phyloP scores from a whole-genome alignment of 2,329 filamentous ascomycete genomes.

The Neofusicoccum ribis region DNA sequence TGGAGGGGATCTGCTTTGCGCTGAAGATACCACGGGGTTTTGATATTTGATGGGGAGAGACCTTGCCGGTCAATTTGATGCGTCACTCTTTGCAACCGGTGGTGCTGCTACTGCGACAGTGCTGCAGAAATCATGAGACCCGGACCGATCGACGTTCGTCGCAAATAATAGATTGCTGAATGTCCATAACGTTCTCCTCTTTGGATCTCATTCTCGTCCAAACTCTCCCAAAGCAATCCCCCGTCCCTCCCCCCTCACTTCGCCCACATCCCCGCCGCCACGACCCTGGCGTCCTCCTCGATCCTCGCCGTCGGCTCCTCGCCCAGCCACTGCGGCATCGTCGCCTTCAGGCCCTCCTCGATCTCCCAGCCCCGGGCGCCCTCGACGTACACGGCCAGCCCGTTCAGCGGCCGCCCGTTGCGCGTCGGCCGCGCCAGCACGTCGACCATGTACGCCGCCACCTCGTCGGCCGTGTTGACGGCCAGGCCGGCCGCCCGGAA shows the following conservation, averaged over 20 bases:
- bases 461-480: conserved; percentile 25
- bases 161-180: too few species aligned
- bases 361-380: conserved; percentile 9
- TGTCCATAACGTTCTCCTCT: too few species aligned
- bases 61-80: too few species aligned
- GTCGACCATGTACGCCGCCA: conserved; percentile 25
- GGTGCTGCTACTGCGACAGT: too few species aligned
- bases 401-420: background rate
- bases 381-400: conserved; percentile 14
- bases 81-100: too few species aligned
- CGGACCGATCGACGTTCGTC: too few species aligned
- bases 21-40: too few species aligned
- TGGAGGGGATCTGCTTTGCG: too few species aligned
- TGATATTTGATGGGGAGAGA: too few species aligned
- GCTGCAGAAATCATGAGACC: too few species aligned
- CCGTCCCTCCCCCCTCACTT: background rate
- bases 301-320: conserved; percentile 24
- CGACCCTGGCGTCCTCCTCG: conserved; percentile 17
- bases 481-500: conserved; percentile 24
- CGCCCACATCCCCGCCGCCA: background rate
- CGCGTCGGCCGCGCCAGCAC: background rate
- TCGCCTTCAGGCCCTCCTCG: conserved; percentile 1
- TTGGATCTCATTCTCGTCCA: too few species aligned
- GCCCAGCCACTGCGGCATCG: conserved; percentile 10
- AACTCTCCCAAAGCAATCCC: too few species aligned